Evolutionary conservation across 495 filamentous ascomycete species (phyloP), one percentile per base, ranked within the genome.

Genomic region (Echria macrotheca): DNA sequence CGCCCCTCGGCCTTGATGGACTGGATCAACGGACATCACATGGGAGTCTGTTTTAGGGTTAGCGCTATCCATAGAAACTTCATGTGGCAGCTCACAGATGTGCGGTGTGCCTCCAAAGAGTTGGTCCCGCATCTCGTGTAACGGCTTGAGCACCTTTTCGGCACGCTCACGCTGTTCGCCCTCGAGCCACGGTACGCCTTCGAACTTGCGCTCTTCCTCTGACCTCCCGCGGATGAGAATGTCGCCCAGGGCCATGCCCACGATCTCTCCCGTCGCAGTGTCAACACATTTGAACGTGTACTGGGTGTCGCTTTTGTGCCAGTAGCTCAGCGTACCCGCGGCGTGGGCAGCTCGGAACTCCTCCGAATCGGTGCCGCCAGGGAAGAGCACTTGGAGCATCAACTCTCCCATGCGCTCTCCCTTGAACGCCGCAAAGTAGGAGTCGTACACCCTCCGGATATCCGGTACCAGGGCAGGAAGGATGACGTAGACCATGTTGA

Each of bases 1-100:
- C 0, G 69, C 56, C n/a, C 70, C 67, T 1, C 54, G 58, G 5
- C 73, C 70, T 38, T 76, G 69, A 39, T 68, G 55, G 12, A 29
- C 44, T 19, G 64, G 64, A 28, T 58, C 44, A 14, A 67, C 56
- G 4, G 53, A 59, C 5, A 65, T 59, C 33, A 65, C 62, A 26
- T 67, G 62, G 22, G 50, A 39, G 41, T 67, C 64, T 65, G 39
- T 21, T 9, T n/a, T 24, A 0, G 21, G 6, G 26, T 15, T 4
- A 25, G 11, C 7, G 9, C 25, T 17, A 5, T 12, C 10, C 24
- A 17, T 7, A 3, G 37, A 31, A 23, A 9, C 14, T 12, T 8
- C 12, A 38, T 28, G 17, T 12, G 15, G 28, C 21, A 37, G 56
- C 19, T n/a, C 28, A 63, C 59, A 65, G 24, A 65, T 60, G 37